Evolutionary conservation across 1,284 basidiomycete species (phyloP).

Genomic region (Apiotrichum veenhuisii): DNA sequence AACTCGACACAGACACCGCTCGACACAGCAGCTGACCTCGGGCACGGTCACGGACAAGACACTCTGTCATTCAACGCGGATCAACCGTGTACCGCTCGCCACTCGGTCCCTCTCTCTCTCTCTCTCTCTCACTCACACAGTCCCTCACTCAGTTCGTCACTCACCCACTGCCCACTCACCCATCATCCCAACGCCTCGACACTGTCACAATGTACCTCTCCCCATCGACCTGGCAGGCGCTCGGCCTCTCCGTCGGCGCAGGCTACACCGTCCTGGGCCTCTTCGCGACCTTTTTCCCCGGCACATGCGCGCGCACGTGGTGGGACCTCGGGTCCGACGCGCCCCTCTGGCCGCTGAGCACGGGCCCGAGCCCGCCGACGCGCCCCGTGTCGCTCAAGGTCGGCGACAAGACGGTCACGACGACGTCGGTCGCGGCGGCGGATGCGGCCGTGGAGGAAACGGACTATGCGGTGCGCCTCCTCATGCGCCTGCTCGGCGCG

Average conservation of each 20-base stretch:
- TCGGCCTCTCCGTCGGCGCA: neutral
- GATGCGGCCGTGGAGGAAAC: too few species aligned
- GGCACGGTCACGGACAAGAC: too few species aligned
- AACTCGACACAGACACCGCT: too few species aligned
- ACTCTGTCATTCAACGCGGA: too few species aligned
- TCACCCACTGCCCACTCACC: too few species aligned
- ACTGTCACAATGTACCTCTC: conserved; percentile 1
- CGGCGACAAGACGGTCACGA: neutral
- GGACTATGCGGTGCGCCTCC: too few species aligned
- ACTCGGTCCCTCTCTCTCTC: too few species aligned
- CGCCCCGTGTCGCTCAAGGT: neutral
- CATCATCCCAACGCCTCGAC: neutral
- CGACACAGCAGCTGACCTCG: too few species aligned
- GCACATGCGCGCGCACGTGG: neutral
- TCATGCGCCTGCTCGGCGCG: conserved; percentile 2
- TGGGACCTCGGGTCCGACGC: neutral
- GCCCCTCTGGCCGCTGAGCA: neutral
- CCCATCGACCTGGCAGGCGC: neutral
- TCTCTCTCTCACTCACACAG: too few species aligned
- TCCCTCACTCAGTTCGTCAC: too few species aligned
- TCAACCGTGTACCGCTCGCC: too few species aligned
- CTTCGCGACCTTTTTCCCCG: neutral
- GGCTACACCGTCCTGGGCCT: neutral
- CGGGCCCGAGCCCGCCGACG: too few species aligned
- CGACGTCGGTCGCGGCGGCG: neutral